Conservation (phyloP, 2,329 filamentous ascomycete genomes). For the Aspergillus japonicus region DNA sequence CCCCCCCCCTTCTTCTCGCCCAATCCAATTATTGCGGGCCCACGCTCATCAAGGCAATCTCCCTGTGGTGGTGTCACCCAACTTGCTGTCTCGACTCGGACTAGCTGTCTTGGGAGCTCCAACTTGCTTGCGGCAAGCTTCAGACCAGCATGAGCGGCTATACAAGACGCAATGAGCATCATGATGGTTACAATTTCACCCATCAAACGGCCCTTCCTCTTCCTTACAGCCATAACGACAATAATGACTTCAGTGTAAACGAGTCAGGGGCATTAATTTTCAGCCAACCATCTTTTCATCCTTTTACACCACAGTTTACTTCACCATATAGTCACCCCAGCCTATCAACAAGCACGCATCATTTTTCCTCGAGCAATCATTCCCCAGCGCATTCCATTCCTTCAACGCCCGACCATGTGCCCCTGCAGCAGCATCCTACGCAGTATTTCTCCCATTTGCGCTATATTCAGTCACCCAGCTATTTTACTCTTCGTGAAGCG, state of each 20-base stretch:
- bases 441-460: slow-evolving; percentile 35
- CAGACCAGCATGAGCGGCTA: slow-evolving; percentile 38
- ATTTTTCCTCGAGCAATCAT: slow-evolving; percentile 29
- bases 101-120: neutral
- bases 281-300: slow-evolving; percentile 34
- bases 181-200: slow-evolving; percentile 35
- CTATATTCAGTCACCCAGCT: slow-evolving; percentile 34
- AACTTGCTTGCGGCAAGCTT: neutral
- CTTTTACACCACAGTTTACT: slow-evolving; percentile 39
- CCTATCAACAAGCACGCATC: slow-evolving; percentile 31
- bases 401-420: slow-evolving; percentile 34
- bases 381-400: slow-evolving; percentile 33
- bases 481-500: slow-evolving; percentile 36
- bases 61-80: neutral
- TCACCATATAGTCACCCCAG: slow-evolving; percentile 36
- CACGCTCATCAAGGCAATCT: neutral
- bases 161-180: slow-evolving; percentile 38
- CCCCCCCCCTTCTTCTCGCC: neutral
- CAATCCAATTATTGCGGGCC: neutral
- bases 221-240: slow-evolving; percentile 32
- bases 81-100: neutral
- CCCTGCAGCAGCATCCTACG: slow-evolving; percentile 33
- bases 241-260: slow-evolving; percentile 31
- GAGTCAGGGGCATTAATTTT: slow-evolving; percentile 34
- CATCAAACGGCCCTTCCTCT: slow-evolving; percentile 34